Conservation (phyloP, 1,139 yeast genomes). For the Groenewaldozyma sp. region DNA sequence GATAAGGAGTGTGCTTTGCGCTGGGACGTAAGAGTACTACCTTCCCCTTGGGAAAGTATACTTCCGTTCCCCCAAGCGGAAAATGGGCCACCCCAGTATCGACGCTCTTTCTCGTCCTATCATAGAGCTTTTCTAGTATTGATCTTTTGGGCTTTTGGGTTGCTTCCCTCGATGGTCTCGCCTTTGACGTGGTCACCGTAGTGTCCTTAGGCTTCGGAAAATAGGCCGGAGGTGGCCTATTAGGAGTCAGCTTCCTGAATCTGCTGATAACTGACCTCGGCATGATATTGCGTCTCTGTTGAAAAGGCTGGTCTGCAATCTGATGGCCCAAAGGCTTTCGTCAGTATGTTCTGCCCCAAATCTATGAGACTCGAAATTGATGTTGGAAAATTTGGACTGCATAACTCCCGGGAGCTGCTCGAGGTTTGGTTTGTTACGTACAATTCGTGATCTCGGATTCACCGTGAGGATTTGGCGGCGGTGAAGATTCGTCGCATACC, state of each 20-base stretch:
- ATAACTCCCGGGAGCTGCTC: too few species aligned
- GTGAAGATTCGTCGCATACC: too few species aligned
- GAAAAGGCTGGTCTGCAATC: too few species aligned
- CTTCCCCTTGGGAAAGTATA: conserved; percentile 79
- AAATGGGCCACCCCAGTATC: conserved; percentile 69
- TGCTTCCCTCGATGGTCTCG: conserved; percentile 6
- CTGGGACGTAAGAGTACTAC: conserved; percentile 73
- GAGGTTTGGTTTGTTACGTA: too few species aligned
- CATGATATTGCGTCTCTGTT: too few species aligned
- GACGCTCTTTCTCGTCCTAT: conserved; percentile 44
- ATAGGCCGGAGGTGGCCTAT: conserved; percentile 17
- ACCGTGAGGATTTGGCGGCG: too few species aligned
- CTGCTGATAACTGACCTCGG: conserved; percentile 5
- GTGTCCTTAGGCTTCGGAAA: conserved; percentile 11
- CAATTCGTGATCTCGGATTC: too few species aligned
- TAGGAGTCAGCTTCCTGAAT: conserved; percentile 13
- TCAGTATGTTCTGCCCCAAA: too few species aligned
- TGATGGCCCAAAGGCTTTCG: too few species aligned
- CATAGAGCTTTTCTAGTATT: conserved; percentile 16
- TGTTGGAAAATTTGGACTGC: too few species aligned
- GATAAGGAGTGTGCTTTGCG: conserved; percentile 92
- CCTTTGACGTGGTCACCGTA: background rate
- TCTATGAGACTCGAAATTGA: too few species aligned
- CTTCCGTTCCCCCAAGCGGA: conserved; percentile 59
- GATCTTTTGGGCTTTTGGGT: conserved; percentile 7